Evolutionary conservation across 1,139 yeast species (phyloP), one percentile per base, ranked within the genome.

Genomic region (Scheffersomyces insectosa): DNA sequence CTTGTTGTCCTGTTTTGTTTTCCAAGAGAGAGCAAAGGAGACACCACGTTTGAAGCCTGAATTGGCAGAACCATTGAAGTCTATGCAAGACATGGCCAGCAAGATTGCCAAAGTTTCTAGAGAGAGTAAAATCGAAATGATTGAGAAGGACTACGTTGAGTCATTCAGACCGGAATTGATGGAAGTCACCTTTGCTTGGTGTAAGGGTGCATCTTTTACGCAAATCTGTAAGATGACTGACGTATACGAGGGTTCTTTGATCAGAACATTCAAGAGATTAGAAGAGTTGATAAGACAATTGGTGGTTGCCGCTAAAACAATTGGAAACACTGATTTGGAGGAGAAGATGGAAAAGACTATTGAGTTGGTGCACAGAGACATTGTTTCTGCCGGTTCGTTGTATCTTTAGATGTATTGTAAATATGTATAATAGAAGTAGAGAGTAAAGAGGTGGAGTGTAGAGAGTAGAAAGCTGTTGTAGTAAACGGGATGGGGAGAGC

Each of bases 181-280:
- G 98, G 98, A 90, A 62, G 98, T 93, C 40, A 97, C 95, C 1
- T 89, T 70, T 65, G 89, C 95, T 37, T 95, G 99, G 99, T 88
- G 97, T 62, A 85, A 86, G 60, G 98, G 98, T 27, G 97, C 97
- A 4, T 73, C 93, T 0, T 95, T 95, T 66, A 91, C 97, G 0
- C 97, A 91, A 62, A 91, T 93, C 49, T 93, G 98, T 71, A 91
- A 91, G 66, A 89, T 93, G 97, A 93, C 99, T 0, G 99, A 93
- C 62, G 98, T 95, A 37, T 95, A 91, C 57, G 99, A 95, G 71
- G 99, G 99, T 36, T 86, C 96, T 28, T 77, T 95, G 62, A 91
- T 95, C 51, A 82, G 99, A 65, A 86, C 89, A 80, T 91, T 95
- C 70, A 85, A 95, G 65, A 79, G 99, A 59, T 72, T 95, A 44